phyloP scores from a whole-genome alignment of 1,139 yeast genomes.

The Magnusiomyces ingens region DNA sequence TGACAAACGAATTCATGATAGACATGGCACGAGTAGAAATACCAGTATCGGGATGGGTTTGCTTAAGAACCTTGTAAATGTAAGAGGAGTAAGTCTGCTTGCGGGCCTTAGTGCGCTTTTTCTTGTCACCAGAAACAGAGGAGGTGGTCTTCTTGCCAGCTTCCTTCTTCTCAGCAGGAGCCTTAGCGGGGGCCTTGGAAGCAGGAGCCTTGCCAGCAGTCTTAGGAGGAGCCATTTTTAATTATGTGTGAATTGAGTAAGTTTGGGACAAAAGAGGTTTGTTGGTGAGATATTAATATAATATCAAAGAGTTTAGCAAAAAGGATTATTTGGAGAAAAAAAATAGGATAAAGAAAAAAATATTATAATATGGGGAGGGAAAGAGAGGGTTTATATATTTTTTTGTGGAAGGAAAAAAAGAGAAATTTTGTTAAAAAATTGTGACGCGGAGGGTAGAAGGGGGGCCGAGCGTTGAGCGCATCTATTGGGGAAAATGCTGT shows the following conservation, averaged over 20 bases:
- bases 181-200: conserved; percentile 37
- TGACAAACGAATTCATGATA: conserved; percentile 97
- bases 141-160: conserved; percentile 92
- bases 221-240: conserved; percentile 72
- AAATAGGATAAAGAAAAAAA: conserved; percentile 10
- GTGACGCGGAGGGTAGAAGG: not conserved
- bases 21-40: conserved; percentile 99
- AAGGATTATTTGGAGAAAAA: conserved; percentile 22
- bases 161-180: conserved; percentile 80
- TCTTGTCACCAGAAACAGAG: conserved; percentile 61
- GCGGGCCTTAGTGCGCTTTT: conserved; percentile 96
- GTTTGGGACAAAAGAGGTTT: too few relatives aligned
- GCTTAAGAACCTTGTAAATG: conserved; percentile 97
- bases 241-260: conserved; percentile 12
- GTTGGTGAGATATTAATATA: too few relatives aligned
- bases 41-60: conserved; percentile 99
- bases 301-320: conserved; percentile 3
- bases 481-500: not conserved
- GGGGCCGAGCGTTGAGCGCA: not conserved
- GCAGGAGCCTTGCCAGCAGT: conserved; percentile 88
- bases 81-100: conserved; percentile 98
- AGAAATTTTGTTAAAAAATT: not conserved
- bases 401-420: not conserved
- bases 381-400: conserved; percentile 8
- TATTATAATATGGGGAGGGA: conserved; percentile 2